Conservation (phyloP, 2,329 filamentous ascomycete species). For the Sporothrix brasiliensis region DNA sequence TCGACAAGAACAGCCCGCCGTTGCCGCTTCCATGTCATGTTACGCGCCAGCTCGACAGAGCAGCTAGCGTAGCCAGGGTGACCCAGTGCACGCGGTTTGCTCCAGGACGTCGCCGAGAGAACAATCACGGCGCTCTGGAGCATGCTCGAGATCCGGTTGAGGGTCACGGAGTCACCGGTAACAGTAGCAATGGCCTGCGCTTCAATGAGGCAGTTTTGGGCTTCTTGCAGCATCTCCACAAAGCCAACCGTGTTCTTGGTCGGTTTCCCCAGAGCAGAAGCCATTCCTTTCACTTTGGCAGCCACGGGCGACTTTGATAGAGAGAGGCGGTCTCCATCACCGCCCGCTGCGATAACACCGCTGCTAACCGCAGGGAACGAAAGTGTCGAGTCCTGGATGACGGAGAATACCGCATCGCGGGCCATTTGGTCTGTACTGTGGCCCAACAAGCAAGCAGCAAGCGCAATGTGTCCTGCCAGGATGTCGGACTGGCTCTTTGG, state of each 20-base stretch:
- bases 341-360: conserved; percentile 33
- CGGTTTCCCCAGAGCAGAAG: conserved; percentile 32
- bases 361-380: conserved; percentile 73
- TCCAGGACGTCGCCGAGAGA: conserved; percentile 62
- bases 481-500: conserved; percentile 39
- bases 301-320: conserved; percentile 45
- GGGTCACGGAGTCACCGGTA: conserved; percentile 59
- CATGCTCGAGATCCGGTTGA: conserved; percentile 65
- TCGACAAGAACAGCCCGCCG: conserved; percentile 55
- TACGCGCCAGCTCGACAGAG: conserved; percentile 70
- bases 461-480: conserved; percentile 60
- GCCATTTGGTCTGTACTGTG: conserved; percentile 73
- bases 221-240: conserved; percentile 62
- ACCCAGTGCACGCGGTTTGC: conserved; percentile 50
- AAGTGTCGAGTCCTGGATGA: conserved; percentile 88
- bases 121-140: conserved; percentile 68
- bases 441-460: conserved; percentile 68
- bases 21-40: conserved; percentile 68
- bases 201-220: conserved; percentile 66
- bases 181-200: conserved; percentile 62
- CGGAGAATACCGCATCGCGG: conserved; percentile 81
- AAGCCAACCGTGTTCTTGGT: conserved; percentile 50
- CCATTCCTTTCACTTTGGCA: conserved; percentile 39
- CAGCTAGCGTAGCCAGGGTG: conserved; percentile 63
- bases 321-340: conserved; percentile 50